Percentiles rank a stretch among this genome's conserved stretches.
These are phyloP conservation scores for Scleromitrula shiraiana DNA, from an alignment of 2,329 filamentous ascomycete genomes.

Conservation along the genomic window DNA sequence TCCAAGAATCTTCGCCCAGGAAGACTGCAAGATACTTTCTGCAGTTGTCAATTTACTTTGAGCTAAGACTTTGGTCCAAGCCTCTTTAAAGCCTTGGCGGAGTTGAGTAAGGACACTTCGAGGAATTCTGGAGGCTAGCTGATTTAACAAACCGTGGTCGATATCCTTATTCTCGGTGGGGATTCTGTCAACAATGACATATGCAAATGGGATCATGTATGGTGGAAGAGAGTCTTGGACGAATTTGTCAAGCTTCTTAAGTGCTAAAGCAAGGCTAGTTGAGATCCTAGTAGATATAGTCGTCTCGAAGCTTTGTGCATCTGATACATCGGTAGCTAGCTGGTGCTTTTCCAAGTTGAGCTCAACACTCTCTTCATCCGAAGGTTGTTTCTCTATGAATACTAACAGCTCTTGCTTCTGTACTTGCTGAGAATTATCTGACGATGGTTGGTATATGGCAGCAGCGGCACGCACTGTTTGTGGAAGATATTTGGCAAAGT, in stretches of 20 bases:
- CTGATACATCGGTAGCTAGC: neutral
- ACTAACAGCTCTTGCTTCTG: conserved; percentile 2
- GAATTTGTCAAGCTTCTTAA: conserved; percentile 36
- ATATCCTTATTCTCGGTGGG: conserved; percentile 24
- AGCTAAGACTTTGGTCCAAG: conserved; percentile 29
- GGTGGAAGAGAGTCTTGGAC: conserved; percentile 37
- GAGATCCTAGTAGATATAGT: conserved; percentile 22
- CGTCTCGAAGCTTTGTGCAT: conserved; percentile 14
- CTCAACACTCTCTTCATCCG: neutral
- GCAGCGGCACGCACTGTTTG: conserved; percentile 22
- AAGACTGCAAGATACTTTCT: conserved; percentile 30
- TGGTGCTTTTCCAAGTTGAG: neutral
- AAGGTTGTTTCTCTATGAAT: neutral
- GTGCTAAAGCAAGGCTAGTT: conserved; percentile 26
- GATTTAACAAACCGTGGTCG: conserved; percentile 27
- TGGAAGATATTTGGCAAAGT: conserved; percentile 32
- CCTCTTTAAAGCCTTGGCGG: conserved; percentile 23
- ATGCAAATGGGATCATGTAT: conserved; percentile 39
- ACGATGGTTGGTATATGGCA: conserved; percentile 17
- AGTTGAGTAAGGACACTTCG: conserved; percentile 15
- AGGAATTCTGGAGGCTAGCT: neutral
- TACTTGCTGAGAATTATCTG: neutral
- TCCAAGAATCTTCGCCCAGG: conserved; percentile 28
- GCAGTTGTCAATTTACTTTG: conserved; percentile 23
- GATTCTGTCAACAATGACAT: conserved; percentile 35